phyloP scores from a whole-genome alignment of 441 rosid species.

The Croton setiger region DNA sequence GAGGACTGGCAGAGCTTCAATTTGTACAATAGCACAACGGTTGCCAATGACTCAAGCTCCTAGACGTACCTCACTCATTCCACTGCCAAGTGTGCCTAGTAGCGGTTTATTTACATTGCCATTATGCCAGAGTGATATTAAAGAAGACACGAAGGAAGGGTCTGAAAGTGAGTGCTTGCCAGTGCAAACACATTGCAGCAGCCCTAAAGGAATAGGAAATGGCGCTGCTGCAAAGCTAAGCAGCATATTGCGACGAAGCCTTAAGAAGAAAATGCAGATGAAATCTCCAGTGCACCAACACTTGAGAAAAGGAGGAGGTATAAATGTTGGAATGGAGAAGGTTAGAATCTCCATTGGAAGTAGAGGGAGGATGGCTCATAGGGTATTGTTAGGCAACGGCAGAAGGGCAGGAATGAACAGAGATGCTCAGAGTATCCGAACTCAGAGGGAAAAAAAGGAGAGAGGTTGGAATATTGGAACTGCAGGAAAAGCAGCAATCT shows the following conservation, averaged over 20 bases:
- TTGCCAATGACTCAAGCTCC: conserved; percentile 49
- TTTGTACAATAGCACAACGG: conserved; percentile 45
- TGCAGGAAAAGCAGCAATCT: conserved; percentile 27
- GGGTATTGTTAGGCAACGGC: conserved; percentile 53
- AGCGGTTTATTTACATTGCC: conserved; percentile 26
- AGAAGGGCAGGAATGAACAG: conserved; percentile 42
- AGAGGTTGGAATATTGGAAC: conserved; percentile 70
- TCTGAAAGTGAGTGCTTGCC: conserved; percentile 33
- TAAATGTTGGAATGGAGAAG: conserved; percentile 84
- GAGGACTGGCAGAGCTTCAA: conserved; percentile 74
- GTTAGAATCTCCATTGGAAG: conserved; percentile 86
- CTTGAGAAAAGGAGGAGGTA: conserved; percentile 64
- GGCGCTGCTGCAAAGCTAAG: conserved; percentile 52
- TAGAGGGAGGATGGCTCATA: conserved; percentile 64
- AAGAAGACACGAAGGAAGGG: conserved; percentile 34
- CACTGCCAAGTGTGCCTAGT: conserved; percentile 39
- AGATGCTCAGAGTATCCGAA: conserved; percentile 50
- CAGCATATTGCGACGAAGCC: conserved; percentile 65
- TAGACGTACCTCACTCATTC: conserved; percentile 77
- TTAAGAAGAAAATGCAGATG: conserved; percentile 59
- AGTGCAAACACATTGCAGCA: conserved; percentile 44
- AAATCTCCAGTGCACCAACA: conserved; percentile 69
- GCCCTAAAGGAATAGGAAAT: conserved; percentile 51
- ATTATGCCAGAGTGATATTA: conserved; percentile 26
- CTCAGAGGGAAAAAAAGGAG: conserved; percentile 69